A percentile compares a stretch with the other conserved stretches of the same genome.
These are phyloP conservation scores for Phytophthora fragariae DNA, from an alignment of 352 stramenopile genomes.

Conservation along the genomic window DNA sequence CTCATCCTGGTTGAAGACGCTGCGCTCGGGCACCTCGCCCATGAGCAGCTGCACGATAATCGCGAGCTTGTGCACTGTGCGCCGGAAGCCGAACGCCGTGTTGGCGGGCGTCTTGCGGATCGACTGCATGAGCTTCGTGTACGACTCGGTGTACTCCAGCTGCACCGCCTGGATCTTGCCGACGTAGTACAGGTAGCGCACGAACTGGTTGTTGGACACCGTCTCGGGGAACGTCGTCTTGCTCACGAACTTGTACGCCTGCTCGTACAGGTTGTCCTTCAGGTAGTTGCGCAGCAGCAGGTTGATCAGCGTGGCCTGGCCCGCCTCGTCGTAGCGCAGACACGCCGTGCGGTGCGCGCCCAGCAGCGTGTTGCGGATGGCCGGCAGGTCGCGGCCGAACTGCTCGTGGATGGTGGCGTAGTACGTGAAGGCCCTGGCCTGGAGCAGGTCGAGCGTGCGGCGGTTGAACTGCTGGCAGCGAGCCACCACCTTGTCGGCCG, in stretches of 20 bases:
- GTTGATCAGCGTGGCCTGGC: conserved; percentile 92
- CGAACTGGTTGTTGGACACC: conserved; percentile 99
- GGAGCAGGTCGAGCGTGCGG: conserved; percentile 80
- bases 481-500: conserved; percentile 57
- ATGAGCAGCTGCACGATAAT: conserved; percentile 98
- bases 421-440: conserved; percentile 83
- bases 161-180: conserved; percentile 96
- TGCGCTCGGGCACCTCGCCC: conserved; percentile 97
- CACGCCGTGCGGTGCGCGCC: conserved; percentile 89
- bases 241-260: conserved; percentile 93
- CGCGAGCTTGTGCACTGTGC: conserved; percentile 95
- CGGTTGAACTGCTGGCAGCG: conserved; percentile 84
- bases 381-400: conserved; percentile 61
- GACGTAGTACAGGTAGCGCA: conserved; percentile 98
- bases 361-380: conserved; percentile 76
- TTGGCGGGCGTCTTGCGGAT: conserved; percentile 97
- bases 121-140: conserved; percentile 96
- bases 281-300: conserved; percentile 92
- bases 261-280: conserved; percentile 91
- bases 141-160: conserved; percentile 98
- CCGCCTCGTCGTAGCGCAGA: conserved; percentile 90
- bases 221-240: conserved; percentile 91
- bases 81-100: conserved; percentile 96
- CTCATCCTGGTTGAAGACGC: conserved; percentile 93
- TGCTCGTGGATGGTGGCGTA: conserved; percentile 81